Percentiles rank a stretch among this genome's conserved stretches.
phyloP scores from a whole-genome alignment of 441 rosid genomes.

The Erodium trifolium region DNA sequence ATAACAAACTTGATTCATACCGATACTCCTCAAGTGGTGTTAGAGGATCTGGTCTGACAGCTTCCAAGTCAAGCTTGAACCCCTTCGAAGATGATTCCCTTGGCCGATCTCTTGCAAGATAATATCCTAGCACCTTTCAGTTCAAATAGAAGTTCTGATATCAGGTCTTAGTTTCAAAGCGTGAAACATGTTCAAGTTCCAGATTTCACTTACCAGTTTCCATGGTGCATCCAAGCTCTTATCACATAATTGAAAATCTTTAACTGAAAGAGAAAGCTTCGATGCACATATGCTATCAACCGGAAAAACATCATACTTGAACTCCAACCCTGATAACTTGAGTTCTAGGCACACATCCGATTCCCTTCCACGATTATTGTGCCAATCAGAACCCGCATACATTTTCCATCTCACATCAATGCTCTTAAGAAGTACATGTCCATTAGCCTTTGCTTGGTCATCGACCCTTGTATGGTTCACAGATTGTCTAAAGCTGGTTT shows the following conservation, averaged over 20 bases:
- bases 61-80: constrained; percentile 70
- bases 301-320: constrained; percentile 60
- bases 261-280: constrained; percentile 57
- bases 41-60: constrained; percentile 83
- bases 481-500: constrained; percentile 36
- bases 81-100: constrained; percentile 83
- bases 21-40: constrained; percentile 95
- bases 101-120: constrained; percentile 79
- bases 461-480: constrained; percentile 27
- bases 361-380: constrained; percentile 44
- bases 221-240: constrained; percentile 69
- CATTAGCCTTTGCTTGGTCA: constrained; percentile 41
- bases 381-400: constrained; percentile 87
- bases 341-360: constrained; percentile 58
- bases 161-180: constrained; percentile 16
- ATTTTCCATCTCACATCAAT: constrained; percentile 74
- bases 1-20: constrained; percentile 31
- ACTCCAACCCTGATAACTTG: constrained; percentile 52
- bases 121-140: constrained; percentile 70
- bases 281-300: constrained; percentile 56
- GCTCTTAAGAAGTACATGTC: constrained; percentile 54
- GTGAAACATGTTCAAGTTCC: constrained; percentile 8
- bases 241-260: constrained; percentile 74
- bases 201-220: constrained; percentile 52
- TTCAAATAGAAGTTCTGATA: constrained; percentile 18